phyloP scores from a whole-genome alignment of 1,284 basidiomycete genomes.

The Rhodotorula mucilaginosa region DNA sequence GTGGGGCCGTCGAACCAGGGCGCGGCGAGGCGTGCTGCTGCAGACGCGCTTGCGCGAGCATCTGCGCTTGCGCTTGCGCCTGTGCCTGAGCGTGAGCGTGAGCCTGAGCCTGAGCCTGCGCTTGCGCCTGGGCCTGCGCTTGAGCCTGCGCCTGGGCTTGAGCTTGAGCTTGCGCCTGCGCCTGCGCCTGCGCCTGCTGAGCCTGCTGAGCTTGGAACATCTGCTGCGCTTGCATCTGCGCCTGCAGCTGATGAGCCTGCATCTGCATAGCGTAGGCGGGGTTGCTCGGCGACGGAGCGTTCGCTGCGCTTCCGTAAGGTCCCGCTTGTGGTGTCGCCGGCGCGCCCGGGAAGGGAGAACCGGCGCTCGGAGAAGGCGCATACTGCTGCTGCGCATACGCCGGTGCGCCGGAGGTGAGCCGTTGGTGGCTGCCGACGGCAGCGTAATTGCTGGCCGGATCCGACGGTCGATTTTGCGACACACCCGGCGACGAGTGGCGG shows the following conservation, averaged over 20 bases:
- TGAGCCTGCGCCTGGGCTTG: background rate
- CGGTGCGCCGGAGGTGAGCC: constrained; percentile 12
- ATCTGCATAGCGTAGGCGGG: background rate
- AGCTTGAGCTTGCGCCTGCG: background rate
- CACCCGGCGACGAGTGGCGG: no score
- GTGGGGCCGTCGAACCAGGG: background rate
- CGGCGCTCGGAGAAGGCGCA: background rate
- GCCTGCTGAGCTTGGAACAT: background rate
- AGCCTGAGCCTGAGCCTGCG: constrained; percentile 2
- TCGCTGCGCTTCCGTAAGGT: background rate
- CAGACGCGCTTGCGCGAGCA: background rate
- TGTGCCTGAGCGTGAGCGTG: constrained; percentile 5
- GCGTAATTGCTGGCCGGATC: background rate
- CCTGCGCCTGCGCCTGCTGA: background rate
- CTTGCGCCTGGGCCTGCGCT: background rate
- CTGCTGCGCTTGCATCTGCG: background rate
- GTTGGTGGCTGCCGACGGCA: constrained; percentile 7
- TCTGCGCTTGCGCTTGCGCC: background rate
- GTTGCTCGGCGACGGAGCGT: background rate
- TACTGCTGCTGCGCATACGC: constrained; percentile 2
- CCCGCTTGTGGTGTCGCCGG: background rate
- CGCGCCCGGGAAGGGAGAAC: background rate
- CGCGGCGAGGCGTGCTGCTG: constrained; percentile 2
- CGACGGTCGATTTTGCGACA: background rate
- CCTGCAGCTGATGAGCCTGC: background rate